Percentiles rank a stretch among this genome's conserved stretches.
These are phyloP conservation scores for Nakazawaea laoshanensis DNA, from an alignment of 805 yeast species.

Conservation along the genomic window DNA sequence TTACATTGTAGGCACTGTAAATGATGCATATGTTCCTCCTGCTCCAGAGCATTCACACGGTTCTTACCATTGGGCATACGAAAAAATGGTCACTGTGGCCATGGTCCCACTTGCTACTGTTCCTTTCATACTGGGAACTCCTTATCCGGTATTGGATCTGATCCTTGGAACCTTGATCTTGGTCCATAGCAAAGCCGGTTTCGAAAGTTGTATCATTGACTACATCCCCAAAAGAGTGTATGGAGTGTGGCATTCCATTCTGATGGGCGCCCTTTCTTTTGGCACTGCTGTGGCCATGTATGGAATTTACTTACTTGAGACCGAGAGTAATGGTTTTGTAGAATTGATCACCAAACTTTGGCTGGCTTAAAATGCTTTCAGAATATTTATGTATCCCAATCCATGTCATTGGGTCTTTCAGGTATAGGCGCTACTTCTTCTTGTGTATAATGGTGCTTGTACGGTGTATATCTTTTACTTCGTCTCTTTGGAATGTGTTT, in stretches of 20 bases:
- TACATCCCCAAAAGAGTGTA: slow-evolving; percentile 71
- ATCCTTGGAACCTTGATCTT: slow-evolving; percentile 45
- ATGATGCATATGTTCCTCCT: slow-evolving; percentile 63
- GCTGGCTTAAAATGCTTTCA: slow-evolving; percentile 30
- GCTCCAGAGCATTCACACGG: slow-evolving; percentile 50
- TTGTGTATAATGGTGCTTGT: background rate
- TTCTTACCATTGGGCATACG: slow-evolving; percentile 68
- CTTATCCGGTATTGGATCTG: slow-evolving; percentile 50
- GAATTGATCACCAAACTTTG: slow-evolving; percentile 59
- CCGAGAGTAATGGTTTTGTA: slow-evolving; percentile 67
- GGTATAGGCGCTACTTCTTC: background rate
- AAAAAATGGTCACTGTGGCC: slow-evolving; percentile 50
- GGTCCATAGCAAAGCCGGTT: slow-evolving; percentile 63
- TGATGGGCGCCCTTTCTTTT: slow-evolving; percentile 49
- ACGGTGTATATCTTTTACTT: no score
- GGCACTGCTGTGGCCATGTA: slow-evolving; percentile 62
- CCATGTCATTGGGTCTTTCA: slow-evolving; percentile 4
- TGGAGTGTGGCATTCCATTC: slow-evolving; percentile 53
- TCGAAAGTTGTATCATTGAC: slow-evolving; percentile 71
- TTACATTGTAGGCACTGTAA: slow-evolving; percentile 59
- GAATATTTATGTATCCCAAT: slow-evolving; percentile 7
- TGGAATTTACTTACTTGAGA: slow-evolving; percentile 65
- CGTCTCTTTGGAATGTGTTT: slow-evolving; percentile 1
- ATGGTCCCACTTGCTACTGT: slow-evolving; percentile 56
- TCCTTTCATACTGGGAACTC: slow-evolving; percentile 50